Evolutionary conservation across 208 protist species (phyloP).

Genomic region (Leishmania braziliensis): DNA sequence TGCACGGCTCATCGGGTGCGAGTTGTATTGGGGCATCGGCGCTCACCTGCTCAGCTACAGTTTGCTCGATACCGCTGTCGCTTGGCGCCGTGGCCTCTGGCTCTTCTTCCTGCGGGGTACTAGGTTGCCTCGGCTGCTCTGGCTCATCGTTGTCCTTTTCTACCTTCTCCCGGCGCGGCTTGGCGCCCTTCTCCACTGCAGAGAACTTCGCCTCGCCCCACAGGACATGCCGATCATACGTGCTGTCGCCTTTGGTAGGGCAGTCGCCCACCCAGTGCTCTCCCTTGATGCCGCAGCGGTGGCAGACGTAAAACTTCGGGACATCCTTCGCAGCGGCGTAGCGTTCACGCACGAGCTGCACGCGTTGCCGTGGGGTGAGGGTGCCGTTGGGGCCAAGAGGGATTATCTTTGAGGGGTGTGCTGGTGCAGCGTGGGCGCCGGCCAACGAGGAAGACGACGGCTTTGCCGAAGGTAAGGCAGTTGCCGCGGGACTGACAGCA

Average conservation of each 20-base stretch:
- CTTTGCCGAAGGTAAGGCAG: neutral
- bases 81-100: neutral
- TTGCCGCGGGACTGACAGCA: neutral
- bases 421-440: constrained; percentile 1
- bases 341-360: constrained; percentile 72
- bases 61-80: neutral
- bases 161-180: neutral
- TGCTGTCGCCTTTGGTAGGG: constrained; percentile 60
- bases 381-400: constrained; percentile 72
- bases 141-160: neutral
- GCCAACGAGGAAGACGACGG: neutral
- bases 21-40: neutral
- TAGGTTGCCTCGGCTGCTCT: neutral
- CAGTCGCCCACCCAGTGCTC: constrained; percentile 78
- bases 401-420: constrained; percentile 44
- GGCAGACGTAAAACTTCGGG: constrained; percentile 81
- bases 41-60: neutral
- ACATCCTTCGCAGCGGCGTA: constrained; percentile 64
- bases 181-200: constrained; percentile 2
- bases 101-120: neutral
- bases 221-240: constrained; percentile 64
- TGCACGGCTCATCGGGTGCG: neutral
- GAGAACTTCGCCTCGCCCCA: constrained; percentile 74
- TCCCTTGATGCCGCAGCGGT: constrained; percentile 80
- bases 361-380: constrained; percentile 58